Conservation (phyloP, 768 basidiomycete species). For the Xanthoconium stramineum region DNA sequence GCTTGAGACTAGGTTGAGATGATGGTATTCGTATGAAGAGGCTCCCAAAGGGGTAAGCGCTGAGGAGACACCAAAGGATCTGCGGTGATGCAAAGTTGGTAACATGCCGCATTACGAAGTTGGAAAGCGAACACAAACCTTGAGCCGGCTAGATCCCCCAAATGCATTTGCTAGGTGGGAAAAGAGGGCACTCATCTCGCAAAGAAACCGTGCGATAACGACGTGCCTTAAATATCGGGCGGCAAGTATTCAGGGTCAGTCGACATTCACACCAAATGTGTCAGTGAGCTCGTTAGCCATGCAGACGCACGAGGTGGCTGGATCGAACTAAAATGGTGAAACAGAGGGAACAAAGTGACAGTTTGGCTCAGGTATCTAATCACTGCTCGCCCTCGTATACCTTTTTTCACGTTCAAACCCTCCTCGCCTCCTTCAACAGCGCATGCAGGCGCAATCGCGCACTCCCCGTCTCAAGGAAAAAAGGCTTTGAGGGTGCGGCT, state of each 20-base stretch:
- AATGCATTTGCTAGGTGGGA: background rate
- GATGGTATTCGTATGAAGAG: constrained; percentile 81
- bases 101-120: background rate
- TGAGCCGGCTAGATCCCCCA: background rate
- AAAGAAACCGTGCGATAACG: background rate
- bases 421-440: constrained; percentile 17
- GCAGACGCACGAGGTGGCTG: background rate
- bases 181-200: background rate
- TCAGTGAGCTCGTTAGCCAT: background rate
- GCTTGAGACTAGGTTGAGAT: constrained; percentile 61
- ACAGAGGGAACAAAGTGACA: background rate
- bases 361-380: background rate
- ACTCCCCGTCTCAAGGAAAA: constrained; percentile 3
- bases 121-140: background rate
- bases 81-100: background rate
- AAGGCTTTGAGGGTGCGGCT: background rate
- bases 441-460: constrained; percentile 14
- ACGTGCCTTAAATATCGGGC: background rate
- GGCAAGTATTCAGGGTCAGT: background rate
- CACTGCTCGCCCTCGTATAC: background rate
- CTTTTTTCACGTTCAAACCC: background rate
- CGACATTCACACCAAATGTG: background rate
- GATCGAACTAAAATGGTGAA: background rate
- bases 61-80: background rate
- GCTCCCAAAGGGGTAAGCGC: constrained; percentile 85